Percentiles rank a stretch among this genome's conserved stretches.
Conservation (phyloP, 2,329 filamentous ascomycete species). For the Cercospora sp. region DNA sequence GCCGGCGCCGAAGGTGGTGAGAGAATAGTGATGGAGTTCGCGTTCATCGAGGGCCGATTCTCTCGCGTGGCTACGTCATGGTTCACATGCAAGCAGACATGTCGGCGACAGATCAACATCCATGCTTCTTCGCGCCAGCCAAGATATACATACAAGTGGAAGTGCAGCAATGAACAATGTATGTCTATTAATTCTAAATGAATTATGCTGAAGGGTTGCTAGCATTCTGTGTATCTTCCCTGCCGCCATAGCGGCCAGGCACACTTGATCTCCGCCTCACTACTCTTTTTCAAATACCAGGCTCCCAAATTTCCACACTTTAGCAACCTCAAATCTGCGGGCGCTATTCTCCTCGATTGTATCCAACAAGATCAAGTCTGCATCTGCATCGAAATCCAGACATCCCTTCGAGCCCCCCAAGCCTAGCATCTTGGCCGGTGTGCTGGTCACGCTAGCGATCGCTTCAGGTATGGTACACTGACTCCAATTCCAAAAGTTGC, state of each 20-base stretch:
- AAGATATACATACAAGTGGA: not conserved
- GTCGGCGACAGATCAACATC: not conserved
- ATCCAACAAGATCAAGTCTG: conserved; percentile 63
- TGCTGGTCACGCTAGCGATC: conserved; percentile 70
- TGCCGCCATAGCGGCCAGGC: not conserved
- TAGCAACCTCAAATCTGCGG: conserved; percentile 63
- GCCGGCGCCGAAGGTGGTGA: not conserved
- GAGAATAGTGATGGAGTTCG: not conserved
- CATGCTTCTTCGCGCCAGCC: not conserved
- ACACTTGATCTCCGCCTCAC: too few relatives aligned
- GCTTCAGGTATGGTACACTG: conserved; percentile 67
- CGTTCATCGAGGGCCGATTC: not conserved
- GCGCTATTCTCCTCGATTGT: conserved; percentile 50
- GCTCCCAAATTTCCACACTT: conserved; percentile 77
- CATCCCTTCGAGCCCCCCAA: conserved; percentile 66
- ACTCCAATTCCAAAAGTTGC: conserved; percentile 77
- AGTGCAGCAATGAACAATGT: not conserved
- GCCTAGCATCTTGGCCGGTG: conserved; percentile 75
- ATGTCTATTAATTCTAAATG: not conserved
- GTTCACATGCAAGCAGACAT: not conserved
- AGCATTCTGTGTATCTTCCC: not conserved
- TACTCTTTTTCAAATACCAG: conserved; percentile 43
- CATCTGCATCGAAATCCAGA: conserved; percentile 48
- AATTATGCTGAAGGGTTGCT: not conserved
- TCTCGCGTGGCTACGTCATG: conserved; percentile 4